Base-by-base conservation (phyloP, 139 green algal genomes). In the Picochlorum sp. region DNA sequence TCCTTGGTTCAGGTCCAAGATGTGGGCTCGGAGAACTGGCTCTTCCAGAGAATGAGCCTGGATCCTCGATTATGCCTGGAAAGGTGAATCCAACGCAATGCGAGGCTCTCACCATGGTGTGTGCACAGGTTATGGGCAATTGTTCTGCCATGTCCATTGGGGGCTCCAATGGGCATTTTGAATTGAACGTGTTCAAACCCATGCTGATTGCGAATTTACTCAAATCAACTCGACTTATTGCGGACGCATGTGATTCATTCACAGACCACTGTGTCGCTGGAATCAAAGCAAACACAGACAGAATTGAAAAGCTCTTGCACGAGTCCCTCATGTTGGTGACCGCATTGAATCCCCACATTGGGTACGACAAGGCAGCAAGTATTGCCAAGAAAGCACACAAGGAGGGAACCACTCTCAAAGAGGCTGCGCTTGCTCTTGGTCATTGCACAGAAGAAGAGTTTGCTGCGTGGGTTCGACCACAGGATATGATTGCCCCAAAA, bases 71-170 rank as follows among this genome's bases (percentile, higher is more conserved):
- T 81, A 98, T 98, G 92, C 92, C 92, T 4, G 91, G 92, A 66
- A 97, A 97, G 71, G 92, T 98, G 63, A 98, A 98, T 78, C 92
- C 92, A 20, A 98, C 92, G 26, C 92, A 98, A 78, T 96, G 86
- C 70, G 92, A 98, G 74, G 90, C 89, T 1, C 58, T 97, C 55
- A 95, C 87, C 24, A 96, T 97, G 90, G 90, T 96, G 34, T 93
- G 82, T 67, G 78, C 80, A 11, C 90, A 96, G 77, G 88, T 97
- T 18, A 95, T 97, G 78, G 92, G 92, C 67, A 97, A 98, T 74
- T 60, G 96, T 71, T 67, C 85, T 5, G 88, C 80, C 7, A 69
- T 92, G 51, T 85, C 64, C 28, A 52, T 96, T 11, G 92, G 81
- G 14, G 90, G 87, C 28, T 76, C 76, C 63, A 80, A 78, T 15